A percentile compares a stretch with the other conserved stretches of the same genome.
These are phyloP conservation scores for Setaria viridis DNA, from an alignment of 202 grass and related monocot species.

Conservation along the genomic window DNA sequence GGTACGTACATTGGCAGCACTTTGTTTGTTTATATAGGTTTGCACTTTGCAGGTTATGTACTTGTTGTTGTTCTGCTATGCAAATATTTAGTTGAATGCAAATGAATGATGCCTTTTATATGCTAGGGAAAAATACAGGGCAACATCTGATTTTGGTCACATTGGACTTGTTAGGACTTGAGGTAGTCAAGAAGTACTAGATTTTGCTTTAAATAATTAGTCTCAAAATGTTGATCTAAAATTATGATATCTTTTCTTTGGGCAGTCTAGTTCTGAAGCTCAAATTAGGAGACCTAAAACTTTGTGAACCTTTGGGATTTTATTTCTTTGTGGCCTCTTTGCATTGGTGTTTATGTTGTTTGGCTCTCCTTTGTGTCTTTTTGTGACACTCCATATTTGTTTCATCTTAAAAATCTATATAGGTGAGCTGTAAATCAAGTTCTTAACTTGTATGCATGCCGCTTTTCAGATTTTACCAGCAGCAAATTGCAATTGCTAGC, in stretches of 20 bases:
- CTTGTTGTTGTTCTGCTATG: too few species aligned
- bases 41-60: background rate
- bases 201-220: background rate
- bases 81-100: background rate
- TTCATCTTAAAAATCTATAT: too few species aligned
- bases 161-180: background rate
- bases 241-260: background rate
- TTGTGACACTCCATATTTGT: too few species aligned
- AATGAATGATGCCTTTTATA: background rate
- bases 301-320: background rate
- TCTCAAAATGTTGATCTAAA: background rate
- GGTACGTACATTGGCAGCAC: background rate
- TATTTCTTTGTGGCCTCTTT: background rate
- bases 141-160: too few species aligned
- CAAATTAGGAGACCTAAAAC: background rate
- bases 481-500: background rate
- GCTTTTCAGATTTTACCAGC: background rate
- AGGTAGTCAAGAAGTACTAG: background rate
- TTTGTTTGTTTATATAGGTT: background rate
- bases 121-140: background rate
- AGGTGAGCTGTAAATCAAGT: too few species aligned
- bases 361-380: background rate
- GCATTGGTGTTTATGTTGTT: background rate
- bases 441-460: background rate
- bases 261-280: background rate